A percentile compares a stretch with the other conserved stretches of the same genome.
phyloP scores from a whole-genome alignment of 371 early-diverging fungal genomes.

The Mucor circinelloides region DNA sequence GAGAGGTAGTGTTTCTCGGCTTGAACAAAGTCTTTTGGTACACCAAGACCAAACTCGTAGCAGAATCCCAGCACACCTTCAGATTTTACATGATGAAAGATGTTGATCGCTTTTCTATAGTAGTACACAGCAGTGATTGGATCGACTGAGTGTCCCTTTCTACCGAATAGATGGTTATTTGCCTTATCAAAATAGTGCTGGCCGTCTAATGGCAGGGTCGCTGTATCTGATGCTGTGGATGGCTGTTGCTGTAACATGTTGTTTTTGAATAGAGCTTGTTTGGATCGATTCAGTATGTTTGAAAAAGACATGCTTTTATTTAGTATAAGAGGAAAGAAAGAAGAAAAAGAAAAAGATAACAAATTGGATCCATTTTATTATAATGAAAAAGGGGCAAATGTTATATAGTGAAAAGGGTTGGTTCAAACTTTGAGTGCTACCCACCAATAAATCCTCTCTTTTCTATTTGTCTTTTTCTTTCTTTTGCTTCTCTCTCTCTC shows the following conservation, averaged over 20 bases:
- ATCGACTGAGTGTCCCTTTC: slow-evolving; percentile 39
- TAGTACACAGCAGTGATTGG: slow-evolving; percentile 46
- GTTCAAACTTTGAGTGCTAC: slow-evolving; percentile 4
- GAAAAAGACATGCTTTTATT: neutral
- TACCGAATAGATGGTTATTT: slow-evolving; percentile 60
- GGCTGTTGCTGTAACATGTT: slow-evolving; percentile 1
- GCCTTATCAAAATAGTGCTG: slow-evolving; percentile 44
- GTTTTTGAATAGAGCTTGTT: slow-evolving; percentile 8
- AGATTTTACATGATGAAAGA: slow-evolving; percentile 39
- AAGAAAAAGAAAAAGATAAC: slow-evolving; percentile 8
- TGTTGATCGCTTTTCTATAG: slow-evolving; percentile 45
- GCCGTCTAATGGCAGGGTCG: slow-evolving; percentile 11
- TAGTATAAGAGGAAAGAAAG: neutral
- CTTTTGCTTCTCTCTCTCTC: neutral
- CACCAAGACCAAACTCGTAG: slow-evolving; percentile 79
- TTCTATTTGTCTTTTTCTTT: slow-evolving; percentile 2
- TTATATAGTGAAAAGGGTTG: slow-evolving; percentile 8
- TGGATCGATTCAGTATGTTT: slow-evolving; percentile 10
- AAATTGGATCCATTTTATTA: neutral
- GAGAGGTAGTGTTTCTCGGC: slow-evolving; percentile 61
- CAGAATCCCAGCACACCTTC: slow-evolving; percentile 63
- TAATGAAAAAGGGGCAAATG: slow-evolving; percentile 1
- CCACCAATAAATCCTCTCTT: slow-evolving; percentile 6
- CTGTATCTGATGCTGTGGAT: neutral
- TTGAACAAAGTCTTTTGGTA: slow-evolving; percentile 47